Percentiles rank a stretch among this genome's conserved stretches.
Conservation (phyloP, 495 filamentous ascomycete genomes). For the Penicillium nucicola region DNA sequence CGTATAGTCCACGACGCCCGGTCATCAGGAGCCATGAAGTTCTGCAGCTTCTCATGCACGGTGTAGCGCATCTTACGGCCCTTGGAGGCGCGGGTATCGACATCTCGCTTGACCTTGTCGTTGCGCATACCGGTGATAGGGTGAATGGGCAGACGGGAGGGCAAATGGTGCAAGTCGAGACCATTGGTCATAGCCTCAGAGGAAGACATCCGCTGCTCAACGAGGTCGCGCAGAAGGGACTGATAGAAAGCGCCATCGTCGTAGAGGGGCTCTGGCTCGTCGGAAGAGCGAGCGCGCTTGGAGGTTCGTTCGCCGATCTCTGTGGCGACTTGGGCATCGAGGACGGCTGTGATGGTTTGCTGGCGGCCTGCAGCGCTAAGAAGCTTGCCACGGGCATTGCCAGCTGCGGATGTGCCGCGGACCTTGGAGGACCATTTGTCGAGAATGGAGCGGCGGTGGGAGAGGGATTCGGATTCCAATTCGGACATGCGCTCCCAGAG, state of each 20-base stretch:
- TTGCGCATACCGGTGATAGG: slow-evolving; percentile 66
- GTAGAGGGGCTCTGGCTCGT: slow-evolving; percentile 54
- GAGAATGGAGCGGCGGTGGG: slow-evolving; percentile 41
- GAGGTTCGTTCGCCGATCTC: slow-evolving; percentile 63
- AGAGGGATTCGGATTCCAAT: slow-evolving; percentile 52
- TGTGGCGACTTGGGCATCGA: slow-evolving; percentile 69
- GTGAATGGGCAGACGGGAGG: slow-evolving; percentile 35
- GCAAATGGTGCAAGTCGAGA: slow-evolving; percentile 36
- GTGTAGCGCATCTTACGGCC: slow-evolving; percentile 89
- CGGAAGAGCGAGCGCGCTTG: slow-evolving; percentile 44
- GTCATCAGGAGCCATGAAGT: slow-evolving; percentile 96
- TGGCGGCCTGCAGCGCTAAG: slow-evolving; percentile 36
- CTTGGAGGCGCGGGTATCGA: slow-evolving; percentile 94
- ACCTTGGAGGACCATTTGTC: slow-evolving; percentile 53
- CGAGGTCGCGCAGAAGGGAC: slow-evolving; percentile 82
- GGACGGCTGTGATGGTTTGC: slow-evolving; percentile 65
- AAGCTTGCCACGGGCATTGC: slow-evolving; percentile 43
- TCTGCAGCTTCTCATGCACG: slow-evolving; percentile 94
- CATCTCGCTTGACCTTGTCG: slow-evolving; percentile 73
- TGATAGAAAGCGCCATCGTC: slow-evolving; percentile 96
- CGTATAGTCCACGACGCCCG: slow-evolving; percentile 69
- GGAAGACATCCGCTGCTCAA: slow-evolving; percentile 71
- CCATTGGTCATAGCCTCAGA: slow-evolving; percentile 44
- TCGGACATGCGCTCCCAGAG: slow-evolving; percentile 73
- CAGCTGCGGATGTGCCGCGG: slow-evolving; percentile 37